Conservation (phyloP, 83 land plant species). For the Picea abies region DNA sequence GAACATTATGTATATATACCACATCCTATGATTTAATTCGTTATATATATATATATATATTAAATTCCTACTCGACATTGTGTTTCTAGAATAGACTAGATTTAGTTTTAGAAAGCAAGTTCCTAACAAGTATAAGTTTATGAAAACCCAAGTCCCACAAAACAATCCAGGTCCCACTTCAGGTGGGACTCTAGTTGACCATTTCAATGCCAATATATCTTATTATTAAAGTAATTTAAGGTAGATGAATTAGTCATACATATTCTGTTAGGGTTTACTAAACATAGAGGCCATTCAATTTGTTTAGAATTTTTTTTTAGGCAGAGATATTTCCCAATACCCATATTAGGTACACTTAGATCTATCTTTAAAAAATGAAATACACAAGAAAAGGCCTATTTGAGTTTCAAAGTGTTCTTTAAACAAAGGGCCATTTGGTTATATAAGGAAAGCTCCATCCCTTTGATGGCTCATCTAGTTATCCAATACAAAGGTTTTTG, state of each 20-base stretch:
- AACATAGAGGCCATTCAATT: too few relatives aligned
- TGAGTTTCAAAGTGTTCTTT: background rate
- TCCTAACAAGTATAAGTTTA: too few relatives aligned
- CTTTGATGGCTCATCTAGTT: constrained; percentile 1
- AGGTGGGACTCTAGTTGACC: background rate
- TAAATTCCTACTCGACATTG: too few relatives aligned
- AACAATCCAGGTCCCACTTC: background rate
- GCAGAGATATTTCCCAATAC: too few relatives aligned
- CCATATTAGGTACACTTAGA: background rate
- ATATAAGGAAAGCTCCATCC: background rate
- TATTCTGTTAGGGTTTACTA: too few relatives aligned
- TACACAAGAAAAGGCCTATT: background rate
- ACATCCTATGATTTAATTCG: too few relatives aligned
- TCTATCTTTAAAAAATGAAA: background rate
- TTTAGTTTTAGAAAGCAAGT: too few relatives aligned
- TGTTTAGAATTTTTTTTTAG: too few relatives aligned
- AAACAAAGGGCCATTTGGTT: background rate
- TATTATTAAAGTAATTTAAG: background rate
- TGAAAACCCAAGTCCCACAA: too few relatives aligned
- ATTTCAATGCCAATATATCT: background rate
- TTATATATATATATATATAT: too few relatives aligned
- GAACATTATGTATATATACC: too few relatives aligned
- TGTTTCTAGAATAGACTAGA: too few relatives aligned
- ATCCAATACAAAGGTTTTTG: background rate
- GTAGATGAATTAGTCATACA: background rate